phyloP scores from a whole-genome alignment of 768 basidiomycete species.

The Gelatoporia subvermispora region DNA sequence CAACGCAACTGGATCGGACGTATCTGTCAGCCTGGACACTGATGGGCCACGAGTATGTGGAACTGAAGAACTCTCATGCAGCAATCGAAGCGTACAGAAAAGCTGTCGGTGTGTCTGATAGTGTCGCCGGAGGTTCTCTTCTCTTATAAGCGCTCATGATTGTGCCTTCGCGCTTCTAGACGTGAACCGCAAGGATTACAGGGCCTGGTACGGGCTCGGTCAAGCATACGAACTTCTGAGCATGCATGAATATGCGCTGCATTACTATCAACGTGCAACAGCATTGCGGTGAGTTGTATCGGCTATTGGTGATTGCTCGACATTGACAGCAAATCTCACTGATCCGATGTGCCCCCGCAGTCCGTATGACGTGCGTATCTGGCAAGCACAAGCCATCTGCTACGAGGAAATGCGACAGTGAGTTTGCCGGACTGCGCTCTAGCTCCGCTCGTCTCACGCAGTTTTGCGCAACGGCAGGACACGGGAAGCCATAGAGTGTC shows the following conservation, averaged over 20 bases:
- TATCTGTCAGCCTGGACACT: slow-evolving; percentile 98
- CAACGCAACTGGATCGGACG: slow-evolving; percentile 91
- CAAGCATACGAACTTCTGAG: slow-evolving; percentile 96
- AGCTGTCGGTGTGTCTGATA: slow-evolving; percentile 69
- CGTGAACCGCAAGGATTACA: slow-evolving; percentile 92
- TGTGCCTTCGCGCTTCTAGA: slow-evolving; percentile 42
- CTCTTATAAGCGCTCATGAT: background rate
- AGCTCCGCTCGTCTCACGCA: background rate
- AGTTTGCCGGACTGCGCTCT: slow-evolving; percentile 14
- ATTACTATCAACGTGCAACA: slow-evolving; percentile 96
- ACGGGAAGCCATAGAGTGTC: slow-evolving; percentile 87
- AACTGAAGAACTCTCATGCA: slow-evolving; percentile 98
- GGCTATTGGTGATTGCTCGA: no score
- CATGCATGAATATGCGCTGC: slow-evolving; percentile 94
- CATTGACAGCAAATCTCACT: no score
- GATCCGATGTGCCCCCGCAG: slow-evolving; percentile 32
- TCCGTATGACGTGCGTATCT: slow-evolving; percentile 93
- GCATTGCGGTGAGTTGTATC: slow-evolving; percentile 63
- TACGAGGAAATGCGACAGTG: slow-evolving; percentile 90
- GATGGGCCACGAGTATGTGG: slow-evolving; percentile 98
- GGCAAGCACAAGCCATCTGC: slow-evolving; percentile 91
- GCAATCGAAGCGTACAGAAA: slow-evolving; percentile 97
- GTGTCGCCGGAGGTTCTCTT: background rate
- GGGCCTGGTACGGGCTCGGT: slow-evolving; percentile 98
- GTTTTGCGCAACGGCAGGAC: slow-evolving; percentile 39